Base-by-base conservation (phyloP, 768 basidiomycete genomes). In the Kwoniella europaea region DNA sequence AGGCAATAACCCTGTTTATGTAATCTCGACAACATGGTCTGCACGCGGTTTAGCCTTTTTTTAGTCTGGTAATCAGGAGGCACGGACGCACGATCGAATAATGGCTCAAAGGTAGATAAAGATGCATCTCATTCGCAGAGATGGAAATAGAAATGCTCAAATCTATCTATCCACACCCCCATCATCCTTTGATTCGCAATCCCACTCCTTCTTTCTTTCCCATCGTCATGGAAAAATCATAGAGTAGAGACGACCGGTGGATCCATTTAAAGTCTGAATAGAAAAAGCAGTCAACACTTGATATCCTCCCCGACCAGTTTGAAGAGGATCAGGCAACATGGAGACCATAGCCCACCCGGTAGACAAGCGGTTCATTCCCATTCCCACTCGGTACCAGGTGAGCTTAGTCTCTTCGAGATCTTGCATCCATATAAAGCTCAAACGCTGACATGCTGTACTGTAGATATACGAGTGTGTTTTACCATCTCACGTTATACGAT, bases 381-480 rank as follows among this genome's bases (percentile, higher is more conserved):
- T 75, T 9, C 74, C 74, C 13, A 62, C 64, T 16, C 68, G 69
- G 43, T 72, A 64, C 10, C 63, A 63, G 46, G 60, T 70, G 54
- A 63, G 60, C 55, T 29, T 42, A 20, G 3, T 29, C 24, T 12
- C 50, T 27, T 55, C n/a, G 63, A 20, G 5, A 29, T 53, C 24
- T 52, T 0, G 5, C 13, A 50, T 35, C 20, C 42, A 63, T 22
- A 15, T 22, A 7, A 20, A n/a, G 12, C n/a, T 24, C 50, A n/a
- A 7, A 7, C 35, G 60, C 43, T 62, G 29, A 44, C 29, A n/a
- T 16, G 60, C 1, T 61, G 59, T 22, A 6, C 50, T 16, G 15
- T 63, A 74, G 64, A 65, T 75, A 13, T 75, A 75, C 56, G 54
- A 75, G 74, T 75, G 52, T 42, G 70, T 58, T 16, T 46, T 43